A percentile compares a stretch with the other conserved stretches of the same genome.
phyloP scores from a whole-genome alignment of 768 basidiomycete species.

The Hirschioporus abietinus region DNA sequence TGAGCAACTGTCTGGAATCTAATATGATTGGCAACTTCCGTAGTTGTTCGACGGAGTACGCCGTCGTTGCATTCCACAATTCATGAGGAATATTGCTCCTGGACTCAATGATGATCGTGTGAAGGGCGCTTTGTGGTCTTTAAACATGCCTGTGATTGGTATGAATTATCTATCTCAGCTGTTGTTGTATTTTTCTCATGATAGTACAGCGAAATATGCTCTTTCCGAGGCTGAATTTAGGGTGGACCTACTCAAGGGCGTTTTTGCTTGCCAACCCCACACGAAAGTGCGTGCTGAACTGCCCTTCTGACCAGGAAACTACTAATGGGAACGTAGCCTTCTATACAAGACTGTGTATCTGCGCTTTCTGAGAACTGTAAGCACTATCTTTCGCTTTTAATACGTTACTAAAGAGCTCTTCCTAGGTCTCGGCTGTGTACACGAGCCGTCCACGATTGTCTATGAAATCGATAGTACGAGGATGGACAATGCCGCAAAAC shows the following conservation, averaged over 20 bases:
- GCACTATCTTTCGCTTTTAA: slow-evolving; percentile 17
- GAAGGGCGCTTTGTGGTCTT: slow-evolving; percentile 84
- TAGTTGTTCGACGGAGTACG: slow-evolving; percentile 71
- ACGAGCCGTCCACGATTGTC: slow-evolving; percentile 54
- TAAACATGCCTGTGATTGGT: slow-evolving; percentile 63
- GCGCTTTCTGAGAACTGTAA: slow-evolving; percentile 59
- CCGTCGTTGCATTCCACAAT: slow-evolving; percentile 50
- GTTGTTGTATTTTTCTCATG: slow-evolving; percentile 8
- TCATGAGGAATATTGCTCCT: slow-evolving; percentile 55
- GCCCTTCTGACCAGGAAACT: not conserved
- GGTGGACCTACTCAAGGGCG: slow-evolving; percentile 47
- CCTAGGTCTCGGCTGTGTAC: slow-evolving; percentile 52
- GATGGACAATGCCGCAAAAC: slow-evolving; percentile 31
- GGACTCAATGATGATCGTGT: slow-evolving; percentile 84
- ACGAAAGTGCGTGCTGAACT: slow-evolving; percentile 56
- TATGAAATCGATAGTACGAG: slow-evolving; percentile 44
- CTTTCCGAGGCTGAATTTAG: slow-evolving; percentile 54
- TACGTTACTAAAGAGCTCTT: not conserved
- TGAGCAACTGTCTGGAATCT: slow-evolving; percentile 44
- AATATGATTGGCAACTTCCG: slow-evolving; percentile 41
- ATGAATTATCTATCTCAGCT: slow-evolving; percentile 12
- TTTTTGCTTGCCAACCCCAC: slow-evolving; percentile 76
- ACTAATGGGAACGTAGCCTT: slow-evolving; percentile 40
- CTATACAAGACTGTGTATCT: slow-evolving; percentile 68
- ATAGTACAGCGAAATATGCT: slow-evolving; percentile 33